Evolutionary conservation across 1,284 basidiomycete species (phyloP).

Genomic region (Cryptococcus sp.): DNA sequence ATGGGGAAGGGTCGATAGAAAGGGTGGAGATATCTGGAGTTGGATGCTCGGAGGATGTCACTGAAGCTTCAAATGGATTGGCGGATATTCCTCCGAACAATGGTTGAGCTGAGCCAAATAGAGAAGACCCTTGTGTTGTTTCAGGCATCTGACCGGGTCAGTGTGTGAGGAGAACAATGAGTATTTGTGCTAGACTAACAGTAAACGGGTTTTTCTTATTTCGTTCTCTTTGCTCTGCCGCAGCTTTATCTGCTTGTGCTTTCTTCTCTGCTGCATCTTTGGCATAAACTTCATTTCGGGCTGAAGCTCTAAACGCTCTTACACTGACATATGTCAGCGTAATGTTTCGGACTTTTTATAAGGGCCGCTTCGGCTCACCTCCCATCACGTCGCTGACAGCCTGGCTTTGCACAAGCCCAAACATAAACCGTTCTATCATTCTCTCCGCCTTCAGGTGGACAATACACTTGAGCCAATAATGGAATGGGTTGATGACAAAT

Average conservation of each 20-base stretch:
- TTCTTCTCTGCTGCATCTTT: constrained; percentile 39
- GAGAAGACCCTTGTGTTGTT: constrained; percentile 9
- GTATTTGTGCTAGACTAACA: constrained; percentile 15
- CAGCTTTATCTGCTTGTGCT: constrained; percentile 31
- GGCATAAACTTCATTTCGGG: constrained; percentile 45
- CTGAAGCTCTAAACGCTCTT: constrained; percentile 44
- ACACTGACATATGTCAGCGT: constrained; percentile 19
- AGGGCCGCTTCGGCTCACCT: constrained; percentile 23
- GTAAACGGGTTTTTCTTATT: constrained; percentile 46
- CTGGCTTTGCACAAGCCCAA: constrained; percentile 38
- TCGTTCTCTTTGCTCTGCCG: constrained; percentile 27
- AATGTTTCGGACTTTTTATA: constrained; percentile 1
- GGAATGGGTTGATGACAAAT: constrained; percentile 39
- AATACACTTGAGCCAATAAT: constrained; percentile 46
- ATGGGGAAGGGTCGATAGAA: constrained; percentile 10
- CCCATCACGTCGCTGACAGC: constrained; percentile 42
- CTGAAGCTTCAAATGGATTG: neutral
- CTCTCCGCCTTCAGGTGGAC: constrained; percentile 46
- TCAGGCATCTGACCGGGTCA: constrained; percentile 1
- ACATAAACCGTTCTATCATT: constrained; percentile 48
- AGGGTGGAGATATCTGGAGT: constrained; percentile 22
- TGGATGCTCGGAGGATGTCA: neutral
- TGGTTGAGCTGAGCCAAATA: constrained; percentile 30
- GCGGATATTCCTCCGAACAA: constrained; percentile 24
- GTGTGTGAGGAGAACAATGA: neutral